Evolutionary conservation across 2,329 filamentous ascomycete genomes (phyloP), one percentile per base, ranked within the genome.

Genomic region (Paraphaeosphaeria minitans): DNA sequence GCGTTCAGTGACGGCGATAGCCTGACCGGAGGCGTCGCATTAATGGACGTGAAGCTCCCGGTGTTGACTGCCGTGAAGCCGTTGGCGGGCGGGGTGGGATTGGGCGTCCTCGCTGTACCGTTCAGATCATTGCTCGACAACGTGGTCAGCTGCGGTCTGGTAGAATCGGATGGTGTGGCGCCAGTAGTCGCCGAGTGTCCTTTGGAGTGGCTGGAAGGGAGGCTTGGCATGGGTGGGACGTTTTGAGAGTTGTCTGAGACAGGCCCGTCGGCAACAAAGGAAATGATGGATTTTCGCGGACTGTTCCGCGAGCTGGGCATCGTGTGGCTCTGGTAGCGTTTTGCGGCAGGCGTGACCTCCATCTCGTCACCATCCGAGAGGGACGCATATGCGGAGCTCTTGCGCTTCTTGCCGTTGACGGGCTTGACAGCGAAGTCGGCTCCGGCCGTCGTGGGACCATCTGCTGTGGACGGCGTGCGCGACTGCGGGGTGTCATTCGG

Each of bases 61-160:
- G 53, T 47, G 24, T 71, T 73, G 13, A 71, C 66, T 37, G 69
- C 55, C 2, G 59, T 65, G 57, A 70, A 68, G 5, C 63, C 62
- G 37, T 51, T 62, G 50, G 57, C 59, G 33, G 62, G 56, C 13
- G 55, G 59, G 0, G 61, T 53, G 29, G 59, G 27, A 46, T 46
- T 55, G 16, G 63, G 42, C 21, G 67, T 56, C 43, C 68, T 64
- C 24, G 66, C 55, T 3, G 57, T 57, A 9, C 70, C 71, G 29
- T 75, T 75, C n/a, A 71, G 51, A 33, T 72, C 68, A 46, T 66
- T 75, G 56, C 59, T 72, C 16, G 70, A 68, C 19, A 74, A 58
- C 16, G 70, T 66, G 29, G 66, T 67, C 19, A 73, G 67, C 42
- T 73, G 66, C 19, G 66, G 59, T 37, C 73, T 66, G 9, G 39